Percentiles rank a stretch among this genome's conserved stretches.
Evolutionary conservation across 192 early-diverging fungal species (phyloP).

Genomic region (Fimicolochytrium jonesii): DNA sequence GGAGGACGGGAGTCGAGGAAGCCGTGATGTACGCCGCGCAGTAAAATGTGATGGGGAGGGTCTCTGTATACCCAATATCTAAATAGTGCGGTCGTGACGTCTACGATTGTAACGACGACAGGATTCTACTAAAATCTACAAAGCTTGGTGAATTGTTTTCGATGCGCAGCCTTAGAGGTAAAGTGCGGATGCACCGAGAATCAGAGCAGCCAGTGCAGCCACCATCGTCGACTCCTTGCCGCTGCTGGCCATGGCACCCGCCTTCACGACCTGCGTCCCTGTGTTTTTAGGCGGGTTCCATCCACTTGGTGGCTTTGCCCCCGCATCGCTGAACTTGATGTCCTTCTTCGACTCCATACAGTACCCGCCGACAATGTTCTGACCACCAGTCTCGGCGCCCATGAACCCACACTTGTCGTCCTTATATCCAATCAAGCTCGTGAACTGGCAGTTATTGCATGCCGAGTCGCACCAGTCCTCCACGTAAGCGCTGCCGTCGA

Average conservation of each 20-base stretch:
- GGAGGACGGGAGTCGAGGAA: too few species aligned
- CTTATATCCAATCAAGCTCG: neutral
- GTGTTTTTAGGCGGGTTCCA: slow-evolving; percentile 1
- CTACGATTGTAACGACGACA: too few species aligned
- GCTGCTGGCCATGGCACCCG: neutral
- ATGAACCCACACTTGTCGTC: slow-evolving; percentile 2
- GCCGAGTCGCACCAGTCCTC: slow-evolving; percentile 16
- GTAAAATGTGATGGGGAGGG: too few species aligned
- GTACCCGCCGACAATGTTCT: slow-evolving; percentile 11
- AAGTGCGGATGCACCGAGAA: too few species aligned
- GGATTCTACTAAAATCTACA: too few species aligned
- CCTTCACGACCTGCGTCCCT: slow-evolving; percentile 3
- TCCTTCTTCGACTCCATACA: neutral
- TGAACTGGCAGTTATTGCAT: slow-evolving; percentile 17
- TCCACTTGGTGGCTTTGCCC: neutral
- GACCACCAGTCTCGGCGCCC: neutral
- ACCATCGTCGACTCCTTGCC: too few species aligned
- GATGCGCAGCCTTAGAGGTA: too few species aligned
- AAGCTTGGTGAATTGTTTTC: too few species aligned
- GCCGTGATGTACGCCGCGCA: too few species aligned
- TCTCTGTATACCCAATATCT: too few species aligned
- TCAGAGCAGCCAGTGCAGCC: too few species aligned
- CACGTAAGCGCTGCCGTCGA: slow-evolving; percentile 16
- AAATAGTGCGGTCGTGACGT: too few species aligned
- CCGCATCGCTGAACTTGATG: neutral